Conservation (phyloP, 2,329 filamentous ascomycete genomes). For the Botryotinia globosa region DNA sequence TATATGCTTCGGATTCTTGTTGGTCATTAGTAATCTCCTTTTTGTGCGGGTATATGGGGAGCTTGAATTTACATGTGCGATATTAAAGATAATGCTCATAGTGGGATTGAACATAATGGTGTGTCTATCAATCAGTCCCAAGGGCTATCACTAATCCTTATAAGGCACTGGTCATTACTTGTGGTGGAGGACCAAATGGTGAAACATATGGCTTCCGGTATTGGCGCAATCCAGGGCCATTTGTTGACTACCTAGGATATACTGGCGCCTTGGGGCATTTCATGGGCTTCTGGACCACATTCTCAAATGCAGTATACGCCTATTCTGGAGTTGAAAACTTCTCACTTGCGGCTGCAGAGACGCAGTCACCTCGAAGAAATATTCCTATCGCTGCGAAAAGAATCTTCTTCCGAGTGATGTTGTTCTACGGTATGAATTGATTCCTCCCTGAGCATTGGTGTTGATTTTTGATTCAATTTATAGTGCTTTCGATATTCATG, state of each 20-base stretch:
- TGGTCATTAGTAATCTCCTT: conserved; percentile 39
- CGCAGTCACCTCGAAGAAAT: conserved; percentile 49
- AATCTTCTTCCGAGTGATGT: conserved; percentile 53
- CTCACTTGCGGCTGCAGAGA: conserved; percentile 55
- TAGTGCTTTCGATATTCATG: conserved; percentile 44
- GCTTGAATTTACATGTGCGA: conserved; percentile 52
- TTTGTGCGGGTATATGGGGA: conserved; percentile 47
- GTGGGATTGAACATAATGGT: conserved; percentile 57
- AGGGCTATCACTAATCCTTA: neutral
- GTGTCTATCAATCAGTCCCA: too few species aligned
- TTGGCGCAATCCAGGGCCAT: conserved; percentile 56
- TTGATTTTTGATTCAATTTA: neutral
- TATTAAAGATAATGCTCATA: conserved; percentile 59
- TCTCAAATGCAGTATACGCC: conserved; percentile 47
- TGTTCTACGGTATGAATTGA: conserved; percentile 48
- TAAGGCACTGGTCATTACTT: conserved; percentile 40
- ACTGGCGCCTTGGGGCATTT: conserved; percentile 58
- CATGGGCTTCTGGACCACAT: conserved; percentile 46
- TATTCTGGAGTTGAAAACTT: conserved; percentile 52
- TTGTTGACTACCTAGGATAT: conserved; percentile 60
- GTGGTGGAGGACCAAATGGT: conserved; percentile 58
- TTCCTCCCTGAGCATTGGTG: rapidly evolving
- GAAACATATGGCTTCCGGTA: conserved; percentile 57
- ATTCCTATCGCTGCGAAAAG: conserved; percentile 51
- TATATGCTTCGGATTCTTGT: conserved; percentile 41